Evolutionary conservation across 257 asterid genomes (phyloP).

Genomic region (Eustoma russellianum): DNA sequence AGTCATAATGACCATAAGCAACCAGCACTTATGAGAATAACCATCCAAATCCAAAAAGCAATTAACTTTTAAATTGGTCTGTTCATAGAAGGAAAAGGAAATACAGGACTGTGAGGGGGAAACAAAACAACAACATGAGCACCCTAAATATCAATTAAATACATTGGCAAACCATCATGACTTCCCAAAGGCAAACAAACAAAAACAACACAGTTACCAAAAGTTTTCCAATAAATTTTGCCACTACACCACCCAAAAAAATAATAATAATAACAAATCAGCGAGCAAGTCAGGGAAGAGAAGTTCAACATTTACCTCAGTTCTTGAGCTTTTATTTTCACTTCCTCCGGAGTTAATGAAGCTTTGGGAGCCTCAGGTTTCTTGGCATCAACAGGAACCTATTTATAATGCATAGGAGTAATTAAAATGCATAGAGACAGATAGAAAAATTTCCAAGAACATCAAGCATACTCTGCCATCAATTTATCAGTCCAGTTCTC

Average conservation of each 20-base stretch:
- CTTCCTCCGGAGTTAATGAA: constrained; percentile 79
- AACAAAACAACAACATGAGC: no score
- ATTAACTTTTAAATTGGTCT: no score
- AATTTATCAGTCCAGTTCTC: no score
- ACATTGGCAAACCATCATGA: no score
- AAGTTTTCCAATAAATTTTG: no score
- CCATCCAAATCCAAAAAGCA: no score
- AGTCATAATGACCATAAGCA: no score
- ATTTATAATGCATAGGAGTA: constrained; percentile 7
- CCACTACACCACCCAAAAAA: background rate
- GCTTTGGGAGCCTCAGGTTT: constrained; percentile 56
- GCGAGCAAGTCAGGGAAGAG: background rate
- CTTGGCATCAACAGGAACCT: constrained; percentile 61
- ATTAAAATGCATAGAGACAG: background rate
- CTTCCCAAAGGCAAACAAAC: background rate
- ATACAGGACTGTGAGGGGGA: no score
- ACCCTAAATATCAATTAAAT: no score
- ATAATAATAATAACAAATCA: background rate
- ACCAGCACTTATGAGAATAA: no score
- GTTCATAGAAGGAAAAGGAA: no score
- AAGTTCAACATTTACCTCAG: constrained; percentile 38
- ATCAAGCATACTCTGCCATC: background rate
- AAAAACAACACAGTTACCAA: no score
- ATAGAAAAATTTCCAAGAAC: constrained; percentile 1
- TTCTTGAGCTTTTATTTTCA: constrained; percentile 60